Evolutionary conservation across 805 yeast species (phyloP), one percentile per base, ranked within the genome.

Genomic region (Yamadazyma kitorensis): DNA sequence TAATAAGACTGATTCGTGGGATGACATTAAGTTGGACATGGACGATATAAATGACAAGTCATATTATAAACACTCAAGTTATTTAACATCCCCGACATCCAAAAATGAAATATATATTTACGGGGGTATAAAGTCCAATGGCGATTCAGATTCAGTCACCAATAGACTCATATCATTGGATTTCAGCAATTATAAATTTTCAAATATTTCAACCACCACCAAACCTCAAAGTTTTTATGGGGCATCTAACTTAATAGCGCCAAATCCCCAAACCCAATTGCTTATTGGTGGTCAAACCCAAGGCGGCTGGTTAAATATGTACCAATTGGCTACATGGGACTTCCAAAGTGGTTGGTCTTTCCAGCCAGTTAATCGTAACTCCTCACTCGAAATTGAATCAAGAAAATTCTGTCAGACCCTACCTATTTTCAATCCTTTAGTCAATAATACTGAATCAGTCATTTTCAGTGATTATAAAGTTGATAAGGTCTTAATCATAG

Each of bases 251-350:
- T 34, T 68, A 5, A 54, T 68, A 39, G 66, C 77, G 1, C 71
- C 72, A 15, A 53, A 64, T 19, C 68, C 75, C 7, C 68, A 60
- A 34, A 60, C 73, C 3, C 74, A 68, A 41, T 54, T 80, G 22
- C 52, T 85, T 3, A 60, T 85, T 26, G 94, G 93, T 0, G 94
- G 95, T 3, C 65, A 64, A 34, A 72, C 85, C 3, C 46, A 53
- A 5, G 47, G 59, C 2, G 87, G 87, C 0, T 83, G 89, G 87
- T 73, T 83, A 22, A 73, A 76, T 41, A 74, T 84, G 80, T 70
- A 71, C 45, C 93, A 84, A 55, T 59, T 82, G 13, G 91, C 93
- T 0, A 55, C 81, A 2, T 83, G 88, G 85, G 79, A 78, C 45
- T 77, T 76, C 40, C 64, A 67, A 31, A 60, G 84, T 6, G 72